Evolutionary conservation across 768 basidiomycete genomes (phyloP), one percentile per base, ranked within the genome.

Genomic region (Rhodosporidiobolus odoratus): DNA sequence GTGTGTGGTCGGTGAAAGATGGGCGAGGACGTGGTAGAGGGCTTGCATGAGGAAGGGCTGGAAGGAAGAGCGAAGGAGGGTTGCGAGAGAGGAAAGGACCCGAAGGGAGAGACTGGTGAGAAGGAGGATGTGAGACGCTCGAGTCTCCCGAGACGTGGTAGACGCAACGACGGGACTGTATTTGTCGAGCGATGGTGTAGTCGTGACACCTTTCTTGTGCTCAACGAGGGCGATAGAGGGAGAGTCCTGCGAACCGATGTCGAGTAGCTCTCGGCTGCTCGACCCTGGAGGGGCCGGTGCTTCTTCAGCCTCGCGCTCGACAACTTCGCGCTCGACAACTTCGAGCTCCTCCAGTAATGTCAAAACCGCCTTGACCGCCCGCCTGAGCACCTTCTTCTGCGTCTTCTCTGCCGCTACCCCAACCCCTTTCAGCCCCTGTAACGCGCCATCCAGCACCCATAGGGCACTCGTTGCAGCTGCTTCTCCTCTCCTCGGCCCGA

Each of bases 1-100:
- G 47, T 78, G 82, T 4, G 82, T 77, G 0, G 88, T 82, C 2
- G 94, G 93, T 40, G 92, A 86, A 54, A 95, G 81, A 25, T 91
- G 91, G 62, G 90, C 89, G 34, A 99, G 85, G 50, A 96, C 80
- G 3, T 91, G 90, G 81, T 98, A 98, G 5, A 97, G 81, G 0
- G 86, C 81, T 47, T 90, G 84, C 32, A 97, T 84, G 50, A 97
- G 85, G 25, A 90, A 81, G 0, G 88, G 83, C 0, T 84, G 83
- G 77, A 91, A 96, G 17, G 85, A 84, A 17, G 86, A 82, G 64
- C 88, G 86, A 40, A 93, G 83, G 62, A 92, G 85, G n/a, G 85
- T 84, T 0, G 91, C 84, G 17, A 85, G 80, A 40, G 90, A 81
- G 3, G 91, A 83, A 25, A 99, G 82, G 12, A 91, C 80, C 68